A percentile compares a stretch with the other conserved stretches of the same genome.
Evolutionary conservation across 2,329 filamentous ascomycete genomes (phyloP).

Genomic region (Capronia epimyces): DNA sequence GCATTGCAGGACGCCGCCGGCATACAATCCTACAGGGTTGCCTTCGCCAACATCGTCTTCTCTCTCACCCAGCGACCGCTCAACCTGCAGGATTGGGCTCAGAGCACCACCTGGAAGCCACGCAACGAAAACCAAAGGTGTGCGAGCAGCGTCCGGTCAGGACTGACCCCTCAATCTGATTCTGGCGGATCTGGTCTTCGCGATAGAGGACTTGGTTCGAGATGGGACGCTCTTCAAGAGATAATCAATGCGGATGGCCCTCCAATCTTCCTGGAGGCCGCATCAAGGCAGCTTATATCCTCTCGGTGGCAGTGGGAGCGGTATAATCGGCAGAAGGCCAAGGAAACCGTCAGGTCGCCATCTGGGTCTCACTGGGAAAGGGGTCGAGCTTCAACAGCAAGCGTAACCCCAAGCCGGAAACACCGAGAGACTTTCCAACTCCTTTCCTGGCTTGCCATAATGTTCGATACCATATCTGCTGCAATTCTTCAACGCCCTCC

Average conservation of each 20-base stretch:
- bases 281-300: background rate
- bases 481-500: constrained; percentile 46
- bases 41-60: constrained; percentile 44
- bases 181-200: background rate
- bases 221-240: constrained; percentile 2
- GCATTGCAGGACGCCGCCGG: constrained; percentile 37
- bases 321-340: background rate
- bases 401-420: background rate
- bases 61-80: constrained; percentile 41
- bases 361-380: background rate
- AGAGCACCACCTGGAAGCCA: background rate
- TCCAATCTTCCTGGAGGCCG: constrained; percentile 1
- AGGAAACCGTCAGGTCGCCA: background rate
- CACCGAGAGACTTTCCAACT: constrained; percentile 48
- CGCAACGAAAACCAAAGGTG: background rate
- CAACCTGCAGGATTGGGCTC: constrained; percentile 3
- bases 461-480: constrained; percentile 55
- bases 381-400: background rate
- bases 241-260: constrained; percentile 3
- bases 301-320: constrained; percentile 1
- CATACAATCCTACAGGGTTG: constrained; percentile 41
- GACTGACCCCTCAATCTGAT: background rate
- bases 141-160: background rate
- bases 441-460: constrained; percentile 55
- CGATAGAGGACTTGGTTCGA: background rate